These are phyloP conservation scores for Sphaerulina vaccinii DNA, from an alignment of 2,329 filamentous ascomycete species.

Conservation along the genomic window DNA sequence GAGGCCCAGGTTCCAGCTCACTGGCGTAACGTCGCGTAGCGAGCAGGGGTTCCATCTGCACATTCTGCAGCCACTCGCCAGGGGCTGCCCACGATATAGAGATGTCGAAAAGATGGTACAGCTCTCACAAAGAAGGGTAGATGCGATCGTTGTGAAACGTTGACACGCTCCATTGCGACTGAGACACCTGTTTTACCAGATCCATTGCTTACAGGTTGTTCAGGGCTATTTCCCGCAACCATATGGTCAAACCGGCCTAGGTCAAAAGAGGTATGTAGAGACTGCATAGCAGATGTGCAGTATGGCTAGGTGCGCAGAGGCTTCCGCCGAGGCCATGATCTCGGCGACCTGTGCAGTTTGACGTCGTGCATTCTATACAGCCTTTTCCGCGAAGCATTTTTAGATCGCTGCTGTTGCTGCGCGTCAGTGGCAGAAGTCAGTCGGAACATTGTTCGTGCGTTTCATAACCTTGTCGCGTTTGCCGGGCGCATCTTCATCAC, in stretches of 20 bases:
- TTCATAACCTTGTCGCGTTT: constrained; percentile 9
- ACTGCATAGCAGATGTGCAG: too few relatives aligned
- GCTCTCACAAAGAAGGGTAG: neutral
- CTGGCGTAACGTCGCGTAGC: constrained; percentile 15
- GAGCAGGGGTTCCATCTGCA: constrained; percentile 4
- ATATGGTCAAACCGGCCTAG: too few relatives aligned
- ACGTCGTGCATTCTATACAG: neutral
- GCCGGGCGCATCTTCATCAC: neutral
- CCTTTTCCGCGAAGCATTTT: constrained; percentile 16
- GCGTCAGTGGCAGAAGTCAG: constrained; percentile 10
- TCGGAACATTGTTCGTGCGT: too few relatives aligned
- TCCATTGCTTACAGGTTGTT: neutral
- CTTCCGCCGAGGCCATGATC: too few relatives aligned
- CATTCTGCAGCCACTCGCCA: constrained; percentile 9
- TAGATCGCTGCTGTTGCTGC: constrained; percentile 2
- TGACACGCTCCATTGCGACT: neutral
- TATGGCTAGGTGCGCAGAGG: neutral
- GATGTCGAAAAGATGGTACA: neutral
- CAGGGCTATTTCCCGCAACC: neutral
- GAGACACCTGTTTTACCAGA: constrained; percentile 2
- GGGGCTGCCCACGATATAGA: neutral
- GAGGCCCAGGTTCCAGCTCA: constrained; percentile 10
- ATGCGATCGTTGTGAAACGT: neutral
- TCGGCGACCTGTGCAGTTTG: neutral
- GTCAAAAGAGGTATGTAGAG: too few relatives aligned